These are phyloP conservation scores for Zelopaecilomyces penicillatus DNA, from an alignment of 2,329 filamentous ascomycete genomes.

Conservation along the genomic window DNA sequence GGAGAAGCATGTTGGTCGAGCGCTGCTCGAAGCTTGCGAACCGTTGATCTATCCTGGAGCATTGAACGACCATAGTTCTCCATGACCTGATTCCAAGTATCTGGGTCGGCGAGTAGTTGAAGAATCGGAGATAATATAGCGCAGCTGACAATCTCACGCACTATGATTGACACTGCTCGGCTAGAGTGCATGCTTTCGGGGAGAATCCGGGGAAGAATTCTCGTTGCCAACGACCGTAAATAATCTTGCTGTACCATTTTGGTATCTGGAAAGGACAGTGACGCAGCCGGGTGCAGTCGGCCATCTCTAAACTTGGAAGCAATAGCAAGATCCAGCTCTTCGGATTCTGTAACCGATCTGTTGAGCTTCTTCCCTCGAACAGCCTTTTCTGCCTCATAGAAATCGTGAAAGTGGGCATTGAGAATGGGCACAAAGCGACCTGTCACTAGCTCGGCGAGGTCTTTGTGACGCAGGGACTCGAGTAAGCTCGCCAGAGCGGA, in stretches of 20 bases:
- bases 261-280: constrained; percentile 73
- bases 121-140: constrained; percentile 80
- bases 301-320: constrained; percentile 89
- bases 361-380: constrained; percentile 84
- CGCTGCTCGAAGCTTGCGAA: constrained; percentile 82
- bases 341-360: constrained; percentile 85
- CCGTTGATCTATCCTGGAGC: constrained; percentile 90
- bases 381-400: constrained; percentile 78
- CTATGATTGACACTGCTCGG: constrained; percentile 67
- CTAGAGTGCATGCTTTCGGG: constrained; percentile 69
- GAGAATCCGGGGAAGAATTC: constrained; percentile 65
- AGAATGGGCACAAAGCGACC: constrained; percentile 79
- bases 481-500: constrained; percentile 61
- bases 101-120: constrained; percentile 75
- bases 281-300: constrained; percentile 78
- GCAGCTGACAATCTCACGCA: constrained; percentile 87
- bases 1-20: constrained; percentile 89
- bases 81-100: constrained; percentile 96
- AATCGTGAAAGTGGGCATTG: constrained; percentile 81
- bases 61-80: constrained; percentile 80
- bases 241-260: constrained; percentile 84
- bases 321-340: constrained; percentile 91
- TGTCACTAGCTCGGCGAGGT: constrained; percentile 76
- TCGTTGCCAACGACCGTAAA: constrained; percentile 64
- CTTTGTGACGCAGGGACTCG: constrained; percentile 64